phyloP scores from a whole-genome alignment of 2,329 filamentous ascomycete genomes.

The Tolypocladium capitatum region DNA sequence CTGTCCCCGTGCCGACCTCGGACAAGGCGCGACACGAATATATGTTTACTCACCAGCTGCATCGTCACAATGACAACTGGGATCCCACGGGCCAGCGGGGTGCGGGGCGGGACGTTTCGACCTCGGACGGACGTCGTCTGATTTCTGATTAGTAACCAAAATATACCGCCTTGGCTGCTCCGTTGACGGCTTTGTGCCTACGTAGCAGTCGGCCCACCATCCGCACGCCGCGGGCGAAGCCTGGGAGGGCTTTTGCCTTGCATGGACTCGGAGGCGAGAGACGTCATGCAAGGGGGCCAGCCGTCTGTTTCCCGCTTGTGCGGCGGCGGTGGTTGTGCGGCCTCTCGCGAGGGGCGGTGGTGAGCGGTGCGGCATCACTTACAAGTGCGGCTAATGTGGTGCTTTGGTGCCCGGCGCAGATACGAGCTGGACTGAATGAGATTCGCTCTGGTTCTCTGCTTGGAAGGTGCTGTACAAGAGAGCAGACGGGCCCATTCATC shows the following conservation, averaged over 20 bases:
- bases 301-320: background rate
- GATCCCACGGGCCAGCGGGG: too few relatives aligned
- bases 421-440: background rate
- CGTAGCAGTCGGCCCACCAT: too few relatives aligned
- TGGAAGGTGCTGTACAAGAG: background rate
- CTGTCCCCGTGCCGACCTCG: too few relatives aligned
- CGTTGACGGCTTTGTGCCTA: too few relatives aligned
- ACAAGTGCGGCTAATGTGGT: background rate
- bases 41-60: background rate
- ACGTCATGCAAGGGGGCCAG: background rate
- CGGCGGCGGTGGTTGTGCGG: background rate
- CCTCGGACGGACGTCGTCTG: background rate
- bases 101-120: too few relatives aligned
- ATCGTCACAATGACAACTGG: background rate
- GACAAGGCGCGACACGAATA: background rate
- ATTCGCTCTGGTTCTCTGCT: background rate
- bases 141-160: conserved; percentile 1
- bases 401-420: background rate
- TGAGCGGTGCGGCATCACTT: background rate
- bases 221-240: background rate
- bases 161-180: too few relatives aligned
- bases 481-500: background rate
- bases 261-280: background rate
- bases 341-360: background rate
- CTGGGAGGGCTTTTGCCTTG: background rate